Percentiles rank a stretch among this genome's conserved stretches.
These are phyloP conservation scores for Caloboletus firmus DNA, from an alignment of 1,284 basidiomycete species.

Conservation along the genomic window DNA sequence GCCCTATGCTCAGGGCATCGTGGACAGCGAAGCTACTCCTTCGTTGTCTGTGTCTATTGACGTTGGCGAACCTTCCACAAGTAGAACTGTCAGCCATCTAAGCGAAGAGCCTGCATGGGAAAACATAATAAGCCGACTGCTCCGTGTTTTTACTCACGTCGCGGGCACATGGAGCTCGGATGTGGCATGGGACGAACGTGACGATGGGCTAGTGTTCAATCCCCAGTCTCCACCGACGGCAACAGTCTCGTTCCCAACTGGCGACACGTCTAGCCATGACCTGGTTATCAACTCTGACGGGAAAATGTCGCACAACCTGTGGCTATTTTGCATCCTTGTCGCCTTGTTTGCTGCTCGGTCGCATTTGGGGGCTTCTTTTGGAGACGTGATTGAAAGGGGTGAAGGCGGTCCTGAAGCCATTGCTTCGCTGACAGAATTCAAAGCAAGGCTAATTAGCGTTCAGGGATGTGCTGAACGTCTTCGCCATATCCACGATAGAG, in stretches of 20 bases:
- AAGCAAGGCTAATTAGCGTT: conserved; percentile 26
- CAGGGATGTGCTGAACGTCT: conserved; percentile 26
- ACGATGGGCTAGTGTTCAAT: conserved; percentile 30
- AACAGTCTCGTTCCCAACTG: conserved; percentile 2
- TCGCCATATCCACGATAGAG: conserved; percentile 13
- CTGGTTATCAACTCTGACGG: conserved; percentile 33
- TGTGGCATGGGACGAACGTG: conserved; percentile 25
- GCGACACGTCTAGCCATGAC: conserved; percentile 8
- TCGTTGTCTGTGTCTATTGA: neutral
- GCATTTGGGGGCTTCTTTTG: conserved; percentile 15
- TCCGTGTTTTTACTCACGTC: conserved; percentile 23
- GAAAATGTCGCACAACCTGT: conserved; percentile 34
- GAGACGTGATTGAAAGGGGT: conserved; percentile 12
- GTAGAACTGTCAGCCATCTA: neutral
- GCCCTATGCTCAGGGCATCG: conserved; percentile 20
- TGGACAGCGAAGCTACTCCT: conserved; percentile 10
- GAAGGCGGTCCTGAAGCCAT: conserved; percentile 11
- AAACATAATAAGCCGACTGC: conserved; percentile 13
- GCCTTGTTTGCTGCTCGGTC: conserved; percentile 20
- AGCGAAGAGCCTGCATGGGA: conserved; percentile 17
- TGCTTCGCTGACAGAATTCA: conserved; percentile 22
- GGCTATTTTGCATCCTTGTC: conserved; percentile 31
- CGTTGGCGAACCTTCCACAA: conserved; percentile 1
- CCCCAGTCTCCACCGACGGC: conserved; percentile 4
- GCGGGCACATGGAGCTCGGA: conserved; percentile 24